phyloP scores from a whole-genome alignment of 176 grass and related monocot species.

The maize (Zea mays) region DNA sequence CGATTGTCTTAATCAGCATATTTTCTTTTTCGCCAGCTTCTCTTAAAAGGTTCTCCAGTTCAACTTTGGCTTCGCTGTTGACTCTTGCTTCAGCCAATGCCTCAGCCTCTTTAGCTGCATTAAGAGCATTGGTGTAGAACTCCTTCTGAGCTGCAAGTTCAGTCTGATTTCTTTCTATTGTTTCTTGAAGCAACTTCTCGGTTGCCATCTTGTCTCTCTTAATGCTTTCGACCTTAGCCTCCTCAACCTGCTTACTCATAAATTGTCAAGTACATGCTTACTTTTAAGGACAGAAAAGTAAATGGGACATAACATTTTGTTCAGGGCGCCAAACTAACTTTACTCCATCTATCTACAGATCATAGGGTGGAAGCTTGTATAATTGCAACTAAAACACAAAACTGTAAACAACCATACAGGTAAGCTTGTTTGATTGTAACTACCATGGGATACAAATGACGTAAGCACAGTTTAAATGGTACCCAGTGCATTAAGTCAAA shows the following conservation, averaged over 20 bases:
- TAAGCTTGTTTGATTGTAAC: background rate
- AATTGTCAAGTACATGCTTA: constrained; percentile 40
- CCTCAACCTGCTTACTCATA: constrained; percentile 71
- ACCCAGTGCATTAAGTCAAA: background rate
- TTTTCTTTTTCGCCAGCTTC: constrained; percentile 88
- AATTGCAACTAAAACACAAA: constrained; percentile 33
- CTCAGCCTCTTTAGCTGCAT: constrained; percentile 95
- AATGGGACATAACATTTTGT: background rate
- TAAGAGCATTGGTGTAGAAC: constrained; percentile 95
- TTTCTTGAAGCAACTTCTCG: constrained; percentile 97
- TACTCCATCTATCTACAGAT: constrained; percentile 10
- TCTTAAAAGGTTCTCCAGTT: constrained; percentile 84
- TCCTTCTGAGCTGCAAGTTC: constrained; percentile 96
- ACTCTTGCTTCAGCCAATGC: constrained; percentile 89
- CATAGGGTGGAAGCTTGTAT: background rate
- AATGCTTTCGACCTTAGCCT: constrained; percentile 95
- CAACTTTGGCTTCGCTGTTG: constrained; percentile 87
- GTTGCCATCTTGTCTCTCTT: constrained; percentile 92
- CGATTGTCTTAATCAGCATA: constrained; percentile 91
- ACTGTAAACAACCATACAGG: background rate
- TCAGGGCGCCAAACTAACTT: constrained; percentile 21
- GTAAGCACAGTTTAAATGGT: constrained; percentile 2
- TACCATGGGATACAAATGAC: background rate
- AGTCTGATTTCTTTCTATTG: constrained; percentile 96
- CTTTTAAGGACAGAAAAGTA: constrained; percentile 6